phyloP scores from a whole-genome alignment of 257 asterid genomes.

The Jaltomata sinuosa region DNA sequence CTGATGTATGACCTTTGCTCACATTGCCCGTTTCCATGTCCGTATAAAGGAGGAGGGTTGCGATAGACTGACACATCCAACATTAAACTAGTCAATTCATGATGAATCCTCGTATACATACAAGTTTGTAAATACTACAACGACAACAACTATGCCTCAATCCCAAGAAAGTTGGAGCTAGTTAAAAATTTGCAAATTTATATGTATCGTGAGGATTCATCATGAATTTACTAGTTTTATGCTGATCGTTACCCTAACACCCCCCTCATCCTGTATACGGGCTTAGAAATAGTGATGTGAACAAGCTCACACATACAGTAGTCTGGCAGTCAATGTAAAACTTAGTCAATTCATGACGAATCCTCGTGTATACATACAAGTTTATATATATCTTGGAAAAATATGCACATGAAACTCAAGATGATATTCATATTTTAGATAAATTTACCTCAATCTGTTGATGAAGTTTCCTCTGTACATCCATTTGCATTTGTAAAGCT shows the following conservation, averaged over 20 bases:
- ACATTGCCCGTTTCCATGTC: no score
- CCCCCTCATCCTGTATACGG: not conserved
- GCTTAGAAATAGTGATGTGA: not conserved
- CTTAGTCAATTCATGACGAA: not conserved
- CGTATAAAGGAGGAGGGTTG: no score
- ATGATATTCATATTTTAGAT: not conserved
- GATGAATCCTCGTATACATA: no score
- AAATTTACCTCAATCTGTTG: conserved; percentile 78
- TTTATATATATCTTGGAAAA: not conserved
- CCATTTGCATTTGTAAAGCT: conserved; percentile 83
- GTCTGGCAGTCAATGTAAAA: not conserved
- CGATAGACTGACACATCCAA: no score
- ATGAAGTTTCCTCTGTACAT: conserved; percentile 77
- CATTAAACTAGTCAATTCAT: no score
- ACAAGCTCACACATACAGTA: not conserved
- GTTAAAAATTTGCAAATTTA: not conserved
- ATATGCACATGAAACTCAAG: not conserved
- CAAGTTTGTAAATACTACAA: not conserved
- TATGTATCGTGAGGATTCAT: not conserved
- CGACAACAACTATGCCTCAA: no score
- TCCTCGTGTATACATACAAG: not conserved
- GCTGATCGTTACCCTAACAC: not conserved
- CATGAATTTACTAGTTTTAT: not conserved
- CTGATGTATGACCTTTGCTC: no score
- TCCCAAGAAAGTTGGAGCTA: not conserved